phyloP scores from a whole-genome alignment of 2,329 filamentous ascomycete genomes.

The Aspergillus aculeatinus region DNA sequence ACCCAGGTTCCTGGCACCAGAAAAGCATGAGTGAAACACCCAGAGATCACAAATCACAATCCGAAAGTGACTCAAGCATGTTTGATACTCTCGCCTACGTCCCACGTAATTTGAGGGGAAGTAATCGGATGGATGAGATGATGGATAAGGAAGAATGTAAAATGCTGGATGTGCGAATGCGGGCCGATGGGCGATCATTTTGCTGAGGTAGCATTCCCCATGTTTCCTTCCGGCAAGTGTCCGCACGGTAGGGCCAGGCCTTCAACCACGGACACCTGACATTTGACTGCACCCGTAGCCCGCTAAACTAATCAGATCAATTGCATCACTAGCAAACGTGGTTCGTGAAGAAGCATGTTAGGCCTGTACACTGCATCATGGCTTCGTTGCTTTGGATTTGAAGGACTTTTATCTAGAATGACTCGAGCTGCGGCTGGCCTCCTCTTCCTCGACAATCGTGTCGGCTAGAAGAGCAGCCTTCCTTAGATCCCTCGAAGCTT shows the following conservation, averaged over 20 bases:
- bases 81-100: too few species aligned
- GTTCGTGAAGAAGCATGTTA: too few species aligned
- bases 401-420: not conserved
- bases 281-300: too few species aligned
- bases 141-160: too few species aligned
- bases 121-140: too few species aligned
- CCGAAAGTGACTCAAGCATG: too few species aligned
- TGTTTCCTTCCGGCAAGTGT: not conserved
- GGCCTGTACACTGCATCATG: not conserved
- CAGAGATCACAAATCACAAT: too few species aligned
- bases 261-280: too few species aligned
- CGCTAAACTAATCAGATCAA: too few species aligned
- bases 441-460: slow-evolving; percentile 36
- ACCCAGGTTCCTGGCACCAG: too few species aligned
- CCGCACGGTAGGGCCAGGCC: not conserved
- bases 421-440: slow-evolving; percentile 21
- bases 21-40: too few species aligned
- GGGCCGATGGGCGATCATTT: not conserved
- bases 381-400: not conserved
- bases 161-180: not conserved
- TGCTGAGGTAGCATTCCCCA: not conserved
- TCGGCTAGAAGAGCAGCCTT: slow-evolving; percentile 20
- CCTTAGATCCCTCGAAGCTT: not conserved
- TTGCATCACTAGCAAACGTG: not conserved
- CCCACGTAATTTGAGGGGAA: too few species aligned